Conservation (phyloP, 202 grass and related monocot species). For the Panicum hallii region DNA sequence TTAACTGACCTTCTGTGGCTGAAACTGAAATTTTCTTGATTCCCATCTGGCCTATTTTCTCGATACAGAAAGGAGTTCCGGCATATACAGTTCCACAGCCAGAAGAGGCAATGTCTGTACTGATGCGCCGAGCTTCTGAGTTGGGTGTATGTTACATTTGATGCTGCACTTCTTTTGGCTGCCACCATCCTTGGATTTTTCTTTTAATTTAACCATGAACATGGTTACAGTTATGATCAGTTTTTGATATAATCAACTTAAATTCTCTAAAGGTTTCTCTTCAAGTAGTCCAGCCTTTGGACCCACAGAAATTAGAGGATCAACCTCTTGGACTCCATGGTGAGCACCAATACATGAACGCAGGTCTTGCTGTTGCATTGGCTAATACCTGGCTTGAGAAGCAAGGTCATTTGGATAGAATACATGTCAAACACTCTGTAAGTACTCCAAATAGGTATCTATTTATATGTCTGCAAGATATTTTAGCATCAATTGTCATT, state of each 20-base stretch:
- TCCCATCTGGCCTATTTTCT: constrained; percentile 17
- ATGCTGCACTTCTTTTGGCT: constrained; percentile 44
- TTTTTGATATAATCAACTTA: constrained; percentile 34
- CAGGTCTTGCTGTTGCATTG: constrained; percentile 85
- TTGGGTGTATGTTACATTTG: constrained; percentile 79
- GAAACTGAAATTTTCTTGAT: constrained; percentile 28
- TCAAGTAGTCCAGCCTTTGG: constrained; percentile 74
- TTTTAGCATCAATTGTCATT: constrained; percentile 38
- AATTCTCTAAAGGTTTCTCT: constrained; percentile 74
- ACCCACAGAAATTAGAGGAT: constrained; percentile 71
- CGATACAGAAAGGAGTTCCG: constrained; percentile 71
- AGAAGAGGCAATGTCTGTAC: constrained; percentile 82
- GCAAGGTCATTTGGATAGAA: constrained; percentile 57
- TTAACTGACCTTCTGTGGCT: constrained; percentile 29
- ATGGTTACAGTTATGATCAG: constrained; percentile 12
- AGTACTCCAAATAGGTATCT: constrained; percentile 41
- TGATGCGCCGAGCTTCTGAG: constrained; percentile 75
- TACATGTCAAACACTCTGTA: constrained; percentile 62
- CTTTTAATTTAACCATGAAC: constrained; percentile 16
- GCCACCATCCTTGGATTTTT: constrained; percentile 13
- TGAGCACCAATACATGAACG: constrained; percentile 88
- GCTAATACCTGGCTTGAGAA: constrained; percentile 81
- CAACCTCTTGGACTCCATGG: constrained; percentile 86
- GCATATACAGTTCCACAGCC: constrained; percentile 88
- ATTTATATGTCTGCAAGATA: constrained; percentile 8